Evolutionary conservation across 2,329 filamentous ascomycete species (phyloP).

Genomic region (Colletotrichum horii): DNA sequence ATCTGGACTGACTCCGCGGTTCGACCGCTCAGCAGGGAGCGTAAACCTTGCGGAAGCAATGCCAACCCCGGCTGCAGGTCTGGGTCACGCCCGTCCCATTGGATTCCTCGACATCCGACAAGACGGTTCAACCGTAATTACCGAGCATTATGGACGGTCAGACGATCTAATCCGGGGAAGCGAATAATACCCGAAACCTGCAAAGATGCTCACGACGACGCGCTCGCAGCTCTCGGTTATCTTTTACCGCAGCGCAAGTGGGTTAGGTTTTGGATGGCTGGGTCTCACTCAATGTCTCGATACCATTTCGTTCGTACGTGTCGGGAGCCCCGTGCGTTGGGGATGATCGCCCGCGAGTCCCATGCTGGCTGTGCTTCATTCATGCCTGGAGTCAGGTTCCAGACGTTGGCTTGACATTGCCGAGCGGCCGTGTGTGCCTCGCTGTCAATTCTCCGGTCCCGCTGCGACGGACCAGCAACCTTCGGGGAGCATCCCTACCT

Average conservation of each 20-base stretch:
- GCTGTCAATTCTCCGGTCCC: slow-evolving; percentile 3
- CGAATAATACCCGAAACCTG: slow-evolving; percentile 3
- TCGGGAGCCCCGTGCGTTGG: neutral
- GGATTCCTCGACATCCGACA: slow-evolving; percentile 5
- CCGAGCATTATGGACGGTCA: slow-evolving; percentile 5
- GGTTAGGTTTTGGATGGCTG: neutral
- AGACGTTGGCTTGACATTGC: slow-evolving; percentile 1
- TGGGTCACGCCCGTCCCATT: slow-evolving; percentile 3
- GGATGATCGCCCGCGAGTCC: neutral
- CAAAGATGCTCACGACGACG: neutral
- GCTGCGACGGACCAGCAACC: neutral
- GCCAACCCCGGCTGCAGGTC: neutral
- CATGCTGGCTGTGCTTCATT: slow-evolving; percentile 8
- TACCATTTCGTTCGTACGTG: neutral
- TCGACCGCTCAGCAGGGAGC: neutral
- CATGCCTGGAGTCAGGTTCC: neutral
- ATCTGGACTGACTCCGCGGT: slow-evolving; percentile 1
- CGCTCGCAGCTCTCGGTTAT: neutral
- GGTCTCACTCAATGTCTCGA: neutral
- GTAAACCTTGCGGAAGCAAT: neutral
- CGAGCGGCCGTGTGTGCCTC: neutral
- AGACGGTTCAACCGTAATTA: slow-evolving; percentile 3
- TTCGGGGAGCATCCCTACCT: neutral
- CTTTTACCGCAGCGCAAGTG: neutral
- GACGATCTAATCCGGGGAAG: slow-evolving; percentile 6